Base-by-base conservation (phyloP, 805 yeast genomes). In the Candida mattraensis region DNA sequence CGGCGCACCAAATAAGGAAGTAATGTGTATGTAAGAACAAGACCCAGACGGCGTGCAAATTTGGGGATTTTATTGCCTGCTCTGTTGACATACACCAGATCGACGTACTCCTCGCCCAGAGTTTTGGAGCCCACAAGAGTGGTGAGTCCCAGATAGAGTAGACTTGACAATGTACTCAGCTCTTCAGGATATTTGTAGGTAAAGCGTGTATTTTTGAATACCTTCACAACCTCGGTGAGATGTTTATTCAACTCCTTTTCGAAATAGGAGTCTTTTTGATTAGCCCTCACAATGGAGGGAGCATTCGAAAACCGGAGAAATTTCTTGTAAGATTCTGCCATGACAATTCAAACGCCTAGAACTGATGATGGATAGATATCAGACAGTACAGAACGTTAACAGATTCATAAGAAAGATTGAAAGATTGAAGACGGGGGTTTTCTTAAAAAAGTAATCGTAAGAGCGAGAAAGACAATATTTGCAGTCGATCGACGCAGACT, bases 81-180 rank as follows among this genome's bases (percentile, higher is more conserved):
- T 33, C 74, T 63, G 24, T 64, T 66, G 5, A 83, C 87, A 52
- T 84, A 83, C 6, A 78, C 60, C 36, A 87, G 62, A 58, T 91
- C 96, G 10, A 88, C 88, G 60, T 91, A 91, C 61, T 91, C 97
- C 56, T 91, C 98, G 1, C 99, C 99, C 18, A 93, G 63, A 0
- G 98, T 91, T 35, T 91, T 70, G 2, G 85, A 75, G 0, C 91
- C 91, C 5, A 76, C 40, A 10, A 83, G 61, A 0, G 96, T 89
- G 0, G 97, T 91, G 15, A 86, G 61, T 2, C 72, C 58, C n/a
- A 87, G 65, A 54, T 91, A 91, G 0, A 81, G 28, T 1, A 80
- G 57, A 34, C 80, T 79, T 7, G 83, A 75, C 2, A 67, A 54
- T 0, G 77, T 70, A 0, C 80, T 63, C 10, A 88, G 66, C 47